Percentiles rank a stretch among this genome's conserved stretches.
Conservation (phyloP, 257 asterid species). For the Solanum gracilifrons region DNA sequence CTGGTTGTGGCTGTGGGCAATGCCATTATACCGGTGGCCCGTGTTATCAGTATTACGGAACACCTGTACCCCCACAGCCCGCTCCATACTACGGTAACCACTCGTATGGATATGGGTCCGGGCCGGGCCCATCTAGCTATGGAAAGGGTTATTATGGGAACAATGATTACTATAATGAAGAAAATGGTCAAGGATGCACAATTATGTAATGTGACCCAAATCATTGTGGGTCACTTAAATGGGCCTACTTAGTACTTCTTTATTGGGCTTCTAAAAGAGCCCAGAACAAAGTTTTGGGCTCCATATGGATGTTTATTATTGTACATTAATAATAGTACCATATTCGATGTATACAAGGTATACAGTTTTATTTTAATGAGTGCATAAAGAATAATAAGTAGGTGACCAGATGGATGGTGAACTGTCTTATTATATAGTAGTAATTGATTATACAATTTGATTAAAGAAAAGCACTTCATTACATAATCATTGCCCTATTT, state of each 20-base stretch:
- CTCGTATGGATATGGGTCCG: slow-evolving; percentile 14
- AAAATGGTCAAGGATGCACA: slow-evolving; percentile 36
- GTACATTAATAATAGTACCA: background rate
- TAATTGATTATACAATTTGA: background rate
- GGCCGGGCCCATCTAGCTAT: background rate
- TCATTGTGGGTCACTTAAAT: background rate
- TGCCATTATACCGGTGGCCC: slow-evolving; percentile 33
- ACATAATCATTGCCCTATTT: background rate
- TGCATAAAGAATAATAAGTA: background rate
- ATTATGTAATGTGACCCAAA: slow-evolving; percentile 27
- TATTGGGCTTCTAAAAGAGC: background rate
- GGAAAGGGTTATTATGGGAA: slow-evolving; percentile 19
- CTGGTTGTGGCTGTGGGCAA: slow-evolving; percentile 26
- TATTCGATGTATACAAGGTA: background rate
- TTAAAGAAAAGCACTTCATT: background rate
- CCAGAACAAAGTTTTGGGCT: background rate
- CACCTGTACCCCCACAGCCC: slow-evolving; percentile 29
- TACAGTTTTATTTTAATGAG: background rate
- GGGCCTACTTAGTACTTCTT: background rate
- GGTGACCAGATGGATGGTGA: background rate
- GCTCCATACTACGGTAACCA: slow-evolving; percentile 27
- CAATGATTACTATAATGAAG: slow-evolving; percentile 43
- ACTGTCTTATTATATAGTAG: background rate
- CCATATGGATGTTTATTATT: background rate
- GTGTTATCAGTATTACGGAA: slow-evolving; percentile 35